Base-by-base conservation (phyloP, 331 rosid genomes). In the Acacia pycnantha region DNA sequence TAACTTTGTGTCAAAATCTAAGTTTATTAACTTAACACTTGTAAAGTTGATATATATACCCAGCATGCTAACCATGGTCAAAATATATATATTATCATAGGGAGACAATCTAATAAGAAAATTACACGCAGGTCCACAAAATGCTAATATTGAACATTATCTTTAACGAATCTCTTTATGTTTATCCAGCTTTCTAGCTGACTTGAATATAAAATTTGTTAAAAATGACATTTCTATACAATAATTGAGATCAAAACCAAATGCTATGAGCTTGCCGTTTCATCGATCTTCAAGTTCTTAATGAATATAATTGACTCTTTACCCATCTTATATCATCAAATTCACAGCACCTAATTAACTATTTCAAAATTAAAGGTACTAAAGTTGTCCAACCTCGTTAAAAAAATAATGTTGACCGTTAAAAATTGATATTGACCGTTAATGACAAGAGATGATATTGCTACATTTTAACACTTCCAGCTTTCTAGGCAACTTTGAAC, bases 121-220 rank as follows among this genome's bases (percentile, higher is more conserved):
- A 70, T 6, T 37, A 76, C 22, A 65, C 18, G 27, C 61, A 65
- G 44, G 54, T 35, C 86, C 72, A 79, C 80, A 53, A 41, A 48
- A 70, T 37, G 88, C 72, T 75, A 76, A 82, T 73, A 75, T 8
- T 61, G 19, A 78, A 83, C 1, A 37, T 5, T 37, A 37, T 37
- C 41, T 37, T 37, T 37, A 9, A 37, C 8, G 41, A 5, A 37
- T 37, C 41, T 84, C 75, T 62, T 4, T 15, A 75, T 81, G 81
- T 58, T 86, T 84, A 88, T 87, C 89, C 65, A 40, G 44, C 65
- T 81, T 43, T 69, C 27, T 31, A 76, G 61, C 82, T 76, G 31
- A 46, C 84, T 79, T 18, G 27, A 79, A 51, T 35, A 76, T 66
- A 70, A 68, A 48, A 74, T 70, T 31, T 81, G 77, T 70, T 77